phyloP scores from a whole-genome alignment of 1,284 basidiomycete species.

The Amylostereum areolatum region DNA sequence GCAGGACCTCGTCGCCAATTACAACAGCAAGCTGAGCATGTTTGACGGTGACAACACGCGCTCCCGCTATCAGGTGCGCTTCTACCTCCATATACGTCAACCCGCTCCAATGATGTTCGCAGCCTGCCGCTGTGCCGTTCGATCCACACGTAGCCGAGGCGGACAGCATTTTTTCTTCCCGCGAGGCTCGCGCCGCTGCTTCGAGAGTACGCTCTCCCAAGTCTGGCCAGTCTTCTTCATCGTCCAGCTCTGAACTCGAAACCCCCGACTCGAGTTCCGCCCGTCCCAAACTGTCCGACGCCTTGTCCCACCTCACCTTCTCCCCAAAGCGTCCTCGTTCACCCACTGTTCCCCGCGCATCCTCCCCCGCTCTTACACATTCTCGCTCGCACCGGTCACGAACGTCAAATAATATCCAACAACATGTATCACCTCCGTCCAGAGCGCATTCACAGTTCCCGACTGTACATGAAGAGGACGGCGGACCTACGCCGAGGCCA shows the following conservation, averaged over 20 bases:
- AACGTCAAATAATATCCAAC: not conserved
- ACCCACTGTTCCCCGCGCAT: constrained; percentile 10
- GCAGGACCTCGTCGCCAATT: constrained; percentile 63
- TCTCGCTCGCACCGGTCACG: constrained; percentile 1
- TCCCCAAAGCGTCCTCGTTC: constrained; percentile 63
- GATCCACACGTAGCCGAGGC: constrained; percentile 54
- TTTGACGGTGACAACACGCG: constrained; percentile 47
- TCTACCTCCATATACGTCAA: not conserved
- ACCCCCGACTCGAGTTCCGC: constrained; percentile 21
- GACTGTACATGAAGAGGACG: constrained; percentile 1
- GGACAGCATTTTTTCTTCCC: constrained; percentile 54
- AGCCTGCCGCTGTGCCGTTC: constrained; percentile 25
- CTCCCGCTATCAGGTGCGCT: constrained; percentile 40
- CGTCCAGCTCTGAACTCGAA: constrained; percentile 40
- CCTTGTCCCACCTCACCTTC: constrained; percentile 57
- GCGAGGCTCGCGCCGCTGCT: constrained; percentile 30
- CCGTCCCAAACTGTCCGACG: constrained; percentile 60
- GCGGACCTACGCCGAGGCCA: constrained; percentile 12
- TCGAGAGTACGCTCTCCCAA: constrained; percentile 33
- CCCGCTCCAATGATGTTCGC: constrained; percentile 1
- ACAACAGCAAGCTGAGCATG: constrained; percentile 41
- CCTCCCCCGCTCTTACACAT: constrained; percentile 3
- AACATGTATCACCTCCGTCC: not conserved
- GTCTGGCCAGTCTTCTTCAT: constrained; percentile 34
- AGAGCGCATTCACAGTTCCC: constrained; percentile 1